Evolutionary conservation across 1,284 basidiomycete genomes (phyloP).

Genomic region (Ceratobasidium sp.): DNA sequence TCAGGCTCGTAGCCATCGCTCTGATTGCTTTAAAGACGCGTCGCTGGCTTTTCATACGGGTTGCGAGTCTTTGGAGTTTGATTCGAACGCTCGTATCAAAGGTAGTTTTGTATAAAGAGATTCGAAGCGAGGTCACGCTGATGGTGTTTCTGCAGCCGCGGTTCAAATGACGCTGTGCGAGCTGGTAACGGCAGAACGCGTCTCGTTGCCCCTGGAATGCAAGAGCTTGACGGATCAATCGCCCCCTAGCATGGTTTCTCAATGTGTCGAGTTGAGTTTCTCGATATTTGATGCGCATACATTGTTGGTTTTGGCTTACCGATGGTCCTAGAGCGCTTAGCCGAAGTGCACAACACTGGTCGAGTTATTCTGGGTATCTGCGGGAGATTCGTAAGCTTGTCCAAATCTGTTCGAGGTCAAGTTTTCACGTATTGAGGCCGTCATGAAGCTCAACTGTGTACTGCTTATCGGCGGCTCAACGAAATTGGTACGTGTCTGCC

Average conservation of each 20-base stretch:
- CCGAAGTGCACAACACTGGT: slow-evolving; percentile 46
- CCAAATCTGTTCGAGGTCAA: background rate
- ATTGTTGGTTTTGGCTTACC: slow-evolving; percentile 15
- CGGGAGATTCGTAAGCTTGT: slow-evolving; percentile 43
- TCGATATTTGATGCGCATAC: slow-evolving; percentile 15
- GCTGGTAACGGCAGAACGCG: slow-evolving; percentile 37
- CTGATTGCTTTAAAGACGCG: slow-evolving; percentile 41
- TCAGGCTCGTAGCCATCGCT: slow-evolving; percentile 18
- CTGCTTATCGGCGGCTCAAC: slow-evolving; percentile 42
- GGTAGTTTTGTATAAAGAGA: background rate
- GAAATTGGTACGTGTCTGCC: slow-evolving; percentile 37
- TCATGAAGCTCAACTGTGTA: slow-evolving; percentile 42
- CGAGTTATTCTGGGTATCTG: slow-evolving; percentile 46
- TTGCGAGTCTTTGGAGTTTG: slow-evolving; percentile 40
- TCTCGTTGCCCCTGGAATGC: slow-evolving; percentile 44
- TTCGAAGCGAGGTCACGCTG: background rate
- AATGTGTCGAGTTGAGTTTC: slow-evolving; percentile 34
- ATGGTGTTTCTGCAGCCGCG: slow-evolving; percentile 17
- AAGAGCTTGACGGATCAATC: background rate
- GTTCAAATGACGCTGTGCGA: slow-evolving; percentile 43
- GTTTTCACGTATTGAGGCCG: background rate
- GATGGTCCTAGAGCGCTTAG: slow-evolving; percentile 28
- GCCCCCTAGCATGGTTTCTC: slow-evolving; percentile 5
- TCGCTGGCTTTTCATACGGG: slow-evolving; percentile 3
- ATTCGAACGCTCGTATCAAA: slow-evolving; percentile 20